Evolutionary conservation across 2,329 filamentous ascomycete species (phyloP).

Genomic region (Colletotrichum gloeosporioides): DNA sequence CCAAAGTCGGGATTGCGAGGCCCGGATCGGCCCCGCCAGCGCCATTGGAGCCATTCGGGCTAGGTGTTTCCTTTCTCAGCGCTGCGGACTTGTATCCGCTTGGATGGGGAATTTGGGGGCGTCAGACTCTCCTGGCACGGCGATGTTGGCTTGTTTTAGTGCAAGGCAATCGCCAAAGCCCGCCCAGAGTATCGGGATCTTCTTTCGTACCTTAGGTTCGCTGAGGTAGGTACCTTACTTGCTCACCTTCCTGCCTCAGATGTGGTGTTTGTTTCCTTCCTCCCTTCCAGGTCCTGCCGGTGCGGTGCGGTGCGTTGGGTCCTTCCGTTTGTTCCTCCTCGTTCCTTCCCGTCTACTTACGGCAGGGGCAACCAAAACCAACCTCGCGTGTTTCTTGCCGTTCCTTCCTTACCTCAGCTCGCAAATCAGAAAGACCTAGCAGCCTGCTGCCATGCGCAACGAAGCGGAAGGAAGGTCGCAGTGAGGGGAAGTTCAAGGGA

Average conservation of each 20-base stretch:
- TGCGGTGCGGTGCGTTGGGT: background rate
- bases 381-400: background rate
- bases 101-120: slow-evolving; percentile 5
- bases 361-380: background rate
- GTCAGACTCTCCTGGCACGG: background rate
- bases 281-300: background rate
- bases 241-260: background rate
- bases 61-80: background rate
- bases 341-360: background rate
- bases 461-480: background rate
- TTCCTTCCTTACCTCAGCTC: background rate
- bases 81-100: background rate
- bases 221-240: background rate
- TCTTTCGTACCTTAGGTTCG: background rate
- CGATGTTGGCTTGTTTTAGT: slow-evolving; percentile 8
- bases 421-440: background rate
- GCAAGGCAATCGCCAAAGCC: background rate
- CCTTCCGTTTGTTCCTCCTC: background rate
- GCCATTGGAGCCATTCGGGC: background rate
- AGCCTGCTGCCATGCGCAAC: background rate
- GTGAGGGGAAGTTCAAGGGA: background rate
- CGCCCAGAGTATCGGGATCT: background rate
- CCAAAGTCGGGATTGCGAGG: background rate
- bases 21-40: background rate
- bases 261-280: background rate